Percentiles rank a stretch among this genome's conserved stretches.
These are phyloP conservation scores for Dryas integrifolia DNA, from an alignment of 331 rosid genomes.

Conservation along the genomic window DNA sequence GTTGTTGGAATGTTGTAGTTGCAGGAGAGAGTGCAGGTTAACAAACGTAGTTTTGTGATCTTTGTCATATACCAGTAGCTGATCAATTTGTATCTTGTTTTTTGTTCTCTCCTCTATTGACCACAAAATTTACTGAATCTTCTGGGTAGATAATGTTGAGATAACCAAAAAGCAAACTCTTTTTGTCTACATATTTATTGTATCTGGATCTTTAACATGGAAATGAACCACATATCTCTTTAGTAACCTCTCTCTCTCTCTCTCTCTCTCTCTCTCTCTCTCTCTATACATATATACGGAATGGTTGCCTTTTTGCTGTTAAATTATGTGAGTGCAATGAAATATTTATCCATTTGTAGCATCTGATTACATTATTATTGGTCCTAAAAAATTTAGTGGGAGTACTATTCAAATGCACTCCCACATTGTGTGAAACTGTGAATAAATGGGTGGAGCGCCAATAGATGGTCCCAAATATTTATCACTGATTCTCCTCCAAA, in stretches of 20 bases:
- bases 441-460: too few species aligned
- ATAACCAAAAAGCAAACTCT: neutral
- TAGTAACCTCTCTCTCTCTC: neutral
- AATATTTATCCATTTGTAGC: neutral
- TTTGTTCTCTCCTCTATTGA: slow-evolving; percentile 6
- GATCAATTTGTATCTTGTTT: slow-evolving; percentile 11
- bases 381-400: too few species aligned
- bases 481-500: too few species aligned
- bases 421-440: too few species aligned
- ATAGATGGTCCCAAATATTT: too few species aligned
- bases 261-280: neutral
- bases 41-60: slow-evolving; percentile 31
- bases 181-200: slow-evolving; percentile 11
- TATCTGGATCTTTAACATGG: slow-evolving; percentile 16
- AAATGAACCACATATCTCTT: slow-evolving; percentile 8
- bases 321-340: neutral
- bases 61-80: slow-evolving; percentile 16
- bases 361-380: too few species aligned
- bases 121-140: slow-evolving; percentile 1
- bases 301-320: neutral
- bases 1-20: slow-evolving; percentile 34
- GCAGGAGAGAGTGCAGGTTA: slow-evolving; percentile 32
- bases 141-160: slow-evolving; percentile 14
- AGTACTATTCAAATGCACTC: too few species aligned
- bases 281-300: neutral